Conservation (phyloP, 495 filamentous ascomycete species). For the Aspergillus sclerotioniger region DNA sequence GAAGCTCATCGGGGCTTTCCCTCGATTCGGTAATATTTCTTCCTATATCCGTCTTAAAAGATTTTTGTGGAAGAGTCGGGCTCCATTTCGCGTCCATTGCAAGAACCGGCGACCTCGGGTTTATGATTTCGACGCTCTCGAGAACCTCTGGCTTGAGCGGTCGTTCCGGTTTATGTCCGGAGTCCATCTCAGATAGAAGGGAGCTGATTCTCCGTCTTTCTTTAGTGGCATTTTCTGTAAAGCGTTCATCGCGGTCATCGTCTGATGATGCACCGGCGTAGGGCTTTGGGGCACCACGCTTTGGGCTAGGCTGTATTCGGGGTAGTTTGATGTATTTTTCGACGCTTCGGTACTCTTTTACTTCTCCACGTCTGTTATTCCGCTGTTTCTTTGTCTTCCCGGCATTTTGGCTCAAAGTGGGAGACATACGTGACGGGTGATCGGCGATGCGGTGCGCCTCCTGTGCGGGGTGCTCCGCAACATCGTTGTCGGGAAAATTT, state of each 20-base stretch:
- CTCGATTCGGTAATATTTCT: slow-evolving; percentile 17
- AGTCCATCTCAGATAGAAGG: not conserved
- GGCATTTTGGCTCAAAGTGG: slow-evolving; percentile 22
- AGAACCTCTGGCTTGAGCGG: slow-evolving; percentile 5
- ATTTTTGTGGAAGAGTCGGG: not conserved
- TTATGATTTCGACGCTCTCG: slow-evolving; percentile 20
- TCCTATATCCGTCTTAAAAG: slow-evolving; percentile 9
- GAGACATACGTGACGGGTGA: slow-evolving; percentile 18
- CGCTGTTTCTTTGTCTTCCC: slow-evolving; percentile 15
- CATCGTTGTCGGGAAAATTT: slow-evolving; percentile 17
- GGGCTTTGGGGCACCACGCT: slow-evolving; percentile 5
- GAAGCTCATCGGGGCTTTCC: slow-evolving; percentile 47
- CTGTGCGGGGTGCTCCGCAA: slow-evolving; percentile 15
- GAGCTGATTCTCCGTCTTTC: slow-evolving; percentile 22
- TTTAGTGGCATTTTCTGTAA: slow-evolving; percentile 28
- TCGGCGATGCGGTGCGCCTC: slow-evolving; percentile 11
- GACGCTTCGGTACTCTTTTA: slow-evolving; percentile 24
- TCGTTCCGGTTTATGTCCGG: not conserved
- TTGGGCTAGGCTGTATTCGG: slow-evolving; percentile 9
- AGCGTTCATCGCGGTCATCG: slow-evolving; percentile 21
- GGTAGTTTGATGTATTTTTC: slow-evolving; percentile 19
- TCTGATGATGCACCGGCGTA: slow-evolving; percentile 9
- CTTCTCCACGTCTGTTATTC: not conserved
- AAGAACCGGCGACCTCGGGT: not conserved
- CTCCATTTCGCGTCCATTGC: not conserved